Evolutionary conservation across 306 rosid genomes (phyloP).

Genomic region (Fagus sylvatica): DNA sequence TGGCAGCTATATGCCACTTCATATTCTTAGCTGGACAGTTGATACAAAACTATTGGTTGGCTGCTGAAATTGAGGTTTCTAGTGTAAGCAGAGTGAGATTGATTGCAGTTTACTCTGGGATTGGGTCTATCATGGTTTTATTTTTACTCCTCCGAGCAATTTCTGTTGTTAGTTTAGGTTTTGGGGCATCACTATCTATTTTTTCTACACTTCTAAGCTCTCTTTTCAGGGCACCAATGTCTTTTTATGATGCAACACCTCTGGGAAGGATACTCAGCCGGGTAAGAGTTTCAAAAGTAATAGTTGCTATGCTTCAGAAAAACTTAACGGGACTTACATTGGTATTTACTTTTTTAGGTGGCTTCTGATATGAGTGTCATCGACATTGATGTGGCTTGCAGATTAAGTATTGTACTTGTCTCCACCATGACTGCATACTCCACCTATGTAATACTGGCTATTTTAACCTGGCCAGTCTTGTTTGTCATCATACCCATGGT

Average conservation of each 20-base stretch:
- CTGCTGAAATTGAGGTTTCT: conserved; percentile 42
- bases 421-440: conserved; percentile 24
- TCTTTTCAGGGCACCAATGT: conserved; percentile 59
- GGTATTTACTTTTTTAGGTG: conserved; percentile 31
- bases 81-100: conserved; percentile 24
- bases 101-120: conserved; percentile 38
- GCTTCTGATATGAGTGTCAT: conserved; percentile 53
- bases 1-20: conserved; percentile 26
- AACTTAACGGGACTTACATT: not conserved
- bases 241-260: conserved; percentile 67
- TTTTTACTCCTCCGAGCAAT: conserved; percentile 38
- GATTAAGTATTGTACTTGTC: conserved; percentile 27
- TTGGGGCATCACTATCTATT: conserved; percentile 43
- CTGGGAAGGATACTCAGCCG: conserved; percentile 66
- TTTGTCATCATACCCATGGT: conserved; percentile 48
- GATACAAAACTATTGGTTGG: conserved; percentile 54
- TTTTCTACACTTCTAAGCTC: conserved; percentile 46
- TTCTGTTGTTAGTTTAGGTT: conserved; percentile 30
- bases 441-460: conserved; percentile 40
- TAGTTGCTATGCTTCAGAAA: not conserved
- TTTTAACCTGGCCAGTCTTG: conserved; percentile 60
- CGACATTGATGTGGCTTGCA: conserved; percentile 55
- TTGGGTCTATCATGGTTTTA: conserved; percentile 25
- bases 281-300: conserved; percentile 32
- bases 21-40: conserved; percentile 40